Conservation (phyloP, 371 early-diverging fungal species). For the Mycotypha africana region DNA sequence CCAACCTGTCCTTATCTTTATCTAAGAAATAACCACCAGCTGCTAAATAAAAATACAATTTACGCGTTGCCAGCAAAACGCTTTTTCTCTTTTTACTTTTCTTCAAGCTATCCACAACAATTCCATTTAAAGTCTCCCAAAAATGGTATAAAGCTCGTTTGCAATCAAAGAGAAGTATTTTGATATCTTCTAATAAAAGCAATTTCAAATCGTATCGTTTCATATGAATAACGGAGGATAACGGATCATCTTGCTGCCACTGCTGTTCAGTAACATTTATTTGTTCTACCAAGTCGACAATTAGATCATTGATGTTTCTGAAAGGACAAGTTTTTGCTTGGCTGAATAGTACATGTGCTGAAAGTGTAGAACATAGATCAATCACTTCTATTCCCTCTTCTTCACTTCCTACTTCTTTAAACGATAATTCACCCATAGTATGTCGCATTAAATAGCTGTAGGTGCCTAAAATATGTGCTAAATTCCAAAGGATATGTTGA, state of each 20-base stretch:
- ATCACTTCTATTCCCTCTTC: constrained; percentile 21
- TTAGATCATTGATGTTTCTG: constrained; percentile 10
- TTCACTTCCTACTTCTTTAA: too few species aligned
- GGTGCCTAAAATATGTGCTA: constrained; percentile 19
- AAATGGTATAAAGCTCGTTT: constrained; percentile 19
- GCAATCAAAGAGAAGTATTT: constrained; percentile 3
- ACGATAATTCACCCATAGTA: constrained; percentile 18
- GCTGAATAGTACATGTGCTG: constrained; percentile 15
- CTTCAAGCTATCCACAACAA: background rate
- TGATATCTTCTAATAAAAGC: constrained; percentile 18
- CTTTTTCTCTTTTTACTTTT: constrained; percentile 7
- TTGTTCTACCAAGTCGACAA: constrained; percentile 13
- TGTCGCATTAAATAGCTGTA: constrained; percentile 40
- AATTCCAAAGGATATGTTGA: constrained; percentile 21
- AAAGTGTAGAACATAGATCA: constrained; percentile 6
- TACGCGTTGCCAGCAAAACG: constrained; percentile 12
- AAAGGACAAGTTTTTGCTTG: constrained; percentile 16
- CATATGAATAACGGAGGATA: too few species aligned
- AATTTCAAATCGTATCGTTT: constrained; percentile 11
- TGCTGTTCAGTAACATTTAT: constrained; percentile 9
- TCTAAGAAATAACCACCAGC: constrained; percentile 11
- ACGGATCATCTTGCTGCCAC: background rate
- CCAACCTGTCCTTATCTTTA: background rate
- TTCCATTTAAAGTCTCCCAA: constrained; percentile 18
- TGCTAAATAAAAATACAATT: constrained; percentile 27